These are phyloP conservation scores for Kodamaea jinghongensis DNA, from an alignment of 805 yeast genomes.

Conservation along the genomic window DNA sequence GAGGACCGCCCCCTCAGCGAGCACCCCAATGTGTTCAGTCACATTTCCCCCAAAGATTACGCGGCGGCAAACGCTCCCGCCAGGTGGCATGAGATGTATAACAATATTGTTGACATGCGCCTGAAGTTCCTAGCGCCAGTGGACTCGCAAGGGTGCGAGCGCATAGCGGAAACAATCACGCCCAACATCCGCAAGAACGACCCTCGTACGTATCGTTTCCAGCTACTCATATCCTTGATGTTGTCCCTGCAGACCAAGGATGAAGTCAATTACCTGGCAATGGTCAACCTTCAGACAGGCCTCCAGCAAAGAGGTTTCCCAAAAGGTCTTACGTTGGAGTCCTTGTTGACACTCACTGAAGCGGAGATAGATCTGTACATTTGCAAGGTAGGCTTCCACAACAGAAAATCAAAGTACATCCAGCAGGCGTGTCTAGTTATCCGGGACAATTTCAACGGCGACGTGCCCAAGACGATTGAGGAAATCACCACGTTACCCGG, in stretches of 20 bases:
- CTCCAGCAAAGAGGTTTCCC: constrained; percentile 36
- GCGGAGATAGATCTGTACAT: constrained; percentile 61
- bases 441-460: constrained; percentile 50
- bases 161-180: constrained; percentile 45
- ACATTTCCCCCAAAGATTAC: constrained; percentile 4
- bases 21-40: constrained; percentile 3
- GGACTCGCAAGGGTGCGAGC: constrained; percentile 83
- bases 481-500: constrained; percentile 77
- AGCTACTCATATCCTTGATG: constrained; percentile 76
- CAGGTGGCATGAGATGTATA: constrained; percentile 56
- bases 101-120: constrained; percentile 66
- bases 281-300: constrained; percentile 54
- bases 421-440: constrained; percentile 58
- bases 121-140: constrained; percentile 72
- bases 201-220: constrained; percentile 57
- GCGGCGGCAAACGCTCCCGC: constrained; percentile 23
- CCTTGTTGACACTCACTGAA: constrained; percentile 50
- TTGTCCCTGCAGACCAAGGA: constrained; percentile 91
- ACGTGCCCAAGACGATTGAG: constrained; percentile 68
- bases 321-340: constrained; percentile 59
- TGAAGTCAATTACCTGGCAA: constrained; percentile 74
- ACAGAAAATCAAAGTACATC: constrained; percentile 70
- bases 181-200: constrained; percentile 28
- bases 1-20: neutral
- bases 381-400: constrained; percentile 84